Evolutionary conservation across 768 basidiomycete species (phyloP).

Genomic region (Mycena chlorophos): DNA sequence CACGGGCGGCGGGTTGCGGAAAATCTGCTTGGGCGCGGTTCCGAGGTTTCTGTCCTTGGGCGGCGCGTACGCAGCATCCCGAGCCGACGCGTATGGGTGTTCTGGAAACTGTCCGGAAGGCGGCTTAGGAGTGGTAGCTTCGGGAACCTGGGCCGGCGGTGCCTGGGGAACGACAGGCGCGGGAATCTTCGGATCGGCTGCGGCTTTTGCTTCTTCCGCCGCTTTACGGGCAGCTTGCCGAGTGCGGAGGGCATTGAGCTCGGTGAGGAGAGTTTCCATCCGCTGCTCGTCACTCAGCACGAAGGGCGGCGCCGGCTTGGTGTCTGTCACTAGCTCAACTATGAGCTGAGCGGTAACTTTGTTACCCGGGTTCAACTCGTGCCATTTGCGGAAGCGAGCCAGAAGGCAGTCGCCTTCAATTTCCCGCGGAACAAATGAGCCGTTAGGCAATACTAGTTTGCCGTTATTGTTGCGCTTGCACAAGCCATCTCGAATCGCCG

Average conservation of each 20-base stretch:
- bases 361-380: conserved; percentile 2
- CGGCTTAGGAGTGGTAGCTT: background rate
- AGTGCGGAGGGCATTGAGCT: conserved; percentile 7
- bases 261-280: background rate
- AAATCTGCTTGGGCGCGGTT: conserved; percentile 5
- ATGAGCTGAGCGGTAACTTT: background rate
- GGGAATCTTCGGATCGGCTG: conserved; percentile 4
- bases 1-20: conserved; percentile 18
- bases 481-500: background rate
- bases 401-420: background rate
- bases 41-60: conserved; percentile 16
- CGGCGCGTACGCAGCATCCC: conserved; percentile 20
- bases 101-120: background rate
- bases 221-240: conserved; percentile 2
- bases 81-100: conserved; percentile 9
- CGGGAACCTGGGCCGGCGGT: conserved; percentile 4
- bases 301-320: background rate
- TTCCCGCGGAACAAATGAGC: background rate
- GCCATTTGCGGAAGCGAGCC: conserved; percentile 8
- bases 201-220: background rate
- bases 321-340: conserved; percentile 2
- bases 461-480: background rate
- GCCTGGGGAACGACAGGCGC: conserved; percentile 9
- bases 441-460: conserved; percentile 1
- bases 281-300: conserved; percentile 3